phyloP scores from a whole-genome alignment of 768 basidiomycete species.

The Phanerochaete sordida region DNA sequence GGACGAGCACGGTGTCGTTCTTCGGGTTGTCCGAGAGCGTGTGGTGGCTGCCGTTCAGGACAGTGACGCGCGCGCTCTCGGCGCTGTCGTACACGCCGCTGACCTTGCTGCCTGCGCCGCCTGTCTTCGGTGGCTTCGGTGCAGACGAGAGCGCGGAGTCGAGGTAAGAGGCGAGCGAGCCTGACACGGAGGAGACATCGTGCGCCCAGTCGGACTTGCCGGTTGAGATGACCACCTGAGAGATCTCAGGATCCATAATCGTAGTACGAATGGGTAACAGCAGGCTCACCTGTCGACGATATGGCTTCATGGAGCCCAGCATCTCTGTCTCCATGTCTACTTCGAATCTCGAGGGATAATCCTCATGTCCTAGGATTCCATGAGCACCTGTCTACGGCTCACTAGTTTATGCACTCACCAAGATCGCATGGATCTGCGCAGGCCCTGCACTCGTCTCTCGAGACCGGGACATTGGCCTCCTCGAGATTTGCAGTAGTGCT shows the following conservation, averaged over 20 bases:
- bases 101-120: slow-evolving; percentile 8
- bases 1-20: slow-evolving; percentile 77
- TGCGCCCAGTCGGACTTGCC: slow-evolving; percentile 87
- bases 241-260: background rate
- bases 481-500: slow-evolving; percentile 48
- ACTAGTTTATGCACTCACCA: slow-evolving; percentile 33
- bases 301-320: slow-evolving; percentile 84
- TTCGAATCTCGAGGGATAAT: slow-evolving; percentile 68
- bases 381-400: background rate
- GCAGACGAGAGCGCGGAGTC: slow-evolving; percentile 18
- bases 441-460: slow-evolving; percentile 62
- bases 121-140: slow-evolving; percentile 17
- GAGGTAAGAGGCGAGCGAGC: slow-evolving; percentile 67
- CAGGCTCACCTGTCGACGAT: slow-evolving; percentile 68
- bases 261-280: background rate
- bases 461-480: slow-evolving; percentile 59
- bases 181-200: slow-evolving; percentile 69
- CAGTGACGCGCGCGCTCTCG: slow-evolving; percentile 54
- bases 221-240: slow-evolving; percentile 82
- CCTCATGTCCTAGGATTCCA: slow-evolving; percentile 59
- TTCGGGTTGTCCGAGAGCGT: slow-evolving; percentile 63
- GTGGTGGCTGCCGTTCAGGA: slow-evolving; percentile 82
- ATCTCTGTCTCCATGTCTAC: slow-evolving; percentile 79
- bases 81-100: slow-evolving; percentile 57
- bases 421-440: slow-evolving; percentile 79